A percentile compares a stretch with the other conserved stretches of the same genome.
These are phyloP conservation scores for Xylaria cubensis DNA, from an alignment of 495 filamentous ascomycete genomes.

Conservation along the genomic window DNA sequence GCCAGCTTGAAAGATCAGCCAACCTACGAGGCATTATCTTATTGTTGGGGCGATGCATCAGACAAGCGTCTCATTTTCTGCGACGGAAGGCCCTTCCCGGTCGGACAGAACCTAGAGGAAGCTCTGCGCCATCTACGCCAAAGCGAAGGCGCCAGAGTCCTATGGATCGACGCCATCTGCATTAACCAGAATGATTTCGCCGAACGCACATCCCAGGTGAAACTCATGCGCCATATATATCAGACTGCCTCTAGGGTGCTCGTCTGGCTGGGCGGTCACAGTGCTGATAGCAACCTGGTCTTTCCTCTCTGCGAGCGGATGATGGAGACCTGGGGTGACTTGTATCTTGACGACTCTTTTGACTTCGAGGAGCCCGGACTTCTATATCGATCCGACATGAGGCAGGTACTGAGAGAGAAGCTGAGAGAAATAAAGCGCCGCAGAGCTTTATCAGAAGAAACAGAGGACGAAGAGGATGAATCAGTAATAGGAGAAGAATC, in stretches of 20 bases:
- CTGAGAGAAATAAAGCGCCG: background rate
- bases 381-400: background rate
- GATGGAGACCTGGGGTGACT: background rate
- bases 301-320: background rate
- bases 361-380: background rate
- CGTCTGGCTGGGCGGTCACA: background rate
- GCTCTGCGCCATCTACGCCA: conserved; percentile 3
- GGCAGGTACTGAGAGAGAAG: background rate
- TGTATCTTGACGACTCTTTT: background rate
- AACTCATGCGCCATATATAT: conserved; percentile 10
- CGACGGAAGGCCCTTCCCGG: background rate
- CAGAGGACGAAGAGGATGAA: background rate
- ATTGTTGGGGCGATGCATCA: conserved; percentile 2
- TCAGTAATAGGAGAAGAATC: too few species aligned
- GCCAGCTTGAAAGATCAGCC: background rate
- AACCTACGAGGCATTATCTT: conserved; percentile 8
- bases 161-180: conserved; percentile 4
- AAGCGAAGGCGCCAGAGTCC: too few species aligned
- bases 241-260: background rate
- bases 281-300: background rate
- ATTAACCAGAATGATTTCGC: background rate
- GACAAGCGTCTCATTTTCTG: background rate
- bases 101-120: background rate
- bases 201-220: background rate
- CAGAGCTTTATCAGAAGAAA: background rate